A percentile compares a stretch with the other conserved stretches of the same genome.
phyloP scores from a whole-genome alignment of 1,139 yeast genomes.

The Groenewaldozyma auringiensis region DNA sequence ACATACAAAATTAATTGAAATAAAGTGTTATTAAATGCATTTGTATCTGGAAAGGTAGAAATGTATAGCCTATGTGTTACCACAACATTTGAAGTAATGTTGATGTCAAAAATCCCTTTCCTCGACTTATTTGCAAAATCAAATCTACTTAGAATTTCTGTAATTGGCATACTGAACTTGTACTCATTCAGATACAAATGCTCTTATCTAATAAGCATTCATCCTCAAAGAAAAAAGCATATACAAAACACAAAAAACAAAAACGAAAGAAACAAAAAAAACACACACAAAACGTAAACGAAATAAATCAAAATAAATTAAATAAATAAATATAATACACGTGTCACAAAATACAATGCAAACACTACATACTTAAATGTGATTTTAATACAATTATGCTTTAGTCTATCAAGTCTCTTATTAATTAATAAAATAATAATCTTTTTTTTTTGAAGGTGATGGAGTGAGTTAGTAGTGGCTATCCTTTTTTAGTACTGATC shows the following conservation, averaged over 20 bases:
- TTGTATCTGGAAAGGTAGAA: no score
- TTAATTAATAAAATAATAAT: conserved; percentile 1
- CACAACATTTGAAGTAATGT: no score
- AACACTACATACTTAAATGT: conserved; percentile 7
- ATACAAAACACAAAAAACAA: background rate
- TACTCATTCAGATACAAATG: no score
- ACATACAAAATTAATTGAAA: no score
- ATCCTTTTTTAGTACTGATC: conserved; percentile 9
- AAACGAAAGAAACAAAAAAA: background rate
- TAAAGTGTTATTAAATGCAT: no score
- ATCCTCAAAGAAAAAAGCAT: background rate
- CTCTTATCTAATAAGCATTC: no score
- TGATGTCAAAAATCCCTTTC: no score
- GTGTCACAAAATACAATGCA: conserved; percentile 10
- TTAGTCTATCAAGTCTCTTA: background rate
- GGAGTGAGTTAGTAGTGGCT: conserved; percentile 8
- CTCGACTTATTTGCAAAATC: no score
- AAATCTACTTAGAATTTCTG: no score
- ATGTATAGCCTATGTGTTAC: no score
- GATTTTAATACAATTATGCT: conserved; percentile 4
- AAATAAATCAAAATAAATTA: conserved; percentile 9
- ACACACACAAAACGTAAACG: conserved; percentile 5
- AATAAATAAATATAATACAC: conserved; percentile 9
- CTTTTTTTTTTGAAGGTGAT: background rate
- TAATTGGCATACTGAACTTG: no score